Percentiles rank a stretch among this genome's conserved stretches.
These are phyloP conservation scores for Rhododendron vialii DNA, from an alignment of 148 eudicot genomes.

Conservation along the genomic window DNA sequence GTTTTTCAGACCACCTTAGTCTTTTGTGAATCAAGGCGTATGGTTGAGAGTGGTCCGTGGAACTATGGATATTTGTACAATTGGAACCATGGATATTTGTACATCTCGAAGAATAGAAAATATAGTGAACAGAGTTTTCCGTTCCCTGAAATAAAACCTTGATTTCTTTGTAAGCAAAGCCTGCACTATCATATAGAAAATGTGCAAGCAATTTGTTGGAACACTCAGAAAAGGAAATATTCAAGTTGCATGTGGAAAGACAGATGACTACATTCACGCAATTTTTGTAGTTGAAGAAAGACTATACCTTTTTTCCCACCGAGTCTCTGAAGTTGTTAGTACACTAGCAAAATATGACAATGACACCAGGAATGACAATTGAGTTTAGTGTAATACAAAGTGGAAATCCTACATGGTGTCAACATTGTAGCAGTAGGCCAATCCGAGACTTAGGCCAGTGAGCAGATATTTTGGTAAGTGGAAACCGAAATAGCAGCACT, in stretches of 20 bases:
- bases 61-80: not conserved
- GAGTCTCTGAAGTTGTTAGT: not conserved
- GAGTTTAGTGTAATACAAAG: not conserved
- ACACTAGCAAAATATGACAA: not conserved
- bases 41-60: not conserved
- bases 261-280: not conserved
- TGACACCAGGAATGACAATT: not conserved
- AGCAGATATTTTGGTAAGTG: not conserved
- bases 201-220: not conserved
- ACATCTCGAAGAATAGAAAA: not conserved
- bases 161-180: not conserved
- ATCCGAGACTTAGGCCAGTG: not conserved
- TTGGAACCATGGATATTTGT: not conserved
- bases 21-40: not conserved
- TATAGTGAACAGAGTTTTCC: not conserved
- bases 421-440: not conserved
- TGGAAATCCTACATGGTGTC: not conserved
- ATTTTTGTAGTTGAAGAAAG: not conserved
- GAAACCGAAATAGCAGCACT: not conserved
- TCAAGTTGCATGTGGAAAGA: not conserved
- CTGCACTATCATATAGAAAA: not conserved
- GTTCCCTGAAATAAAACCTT: not conserved
- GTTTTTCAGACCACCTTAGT: not conserved
- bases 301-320: not conserved
- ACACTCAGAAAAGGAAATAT: not conserved